Conservation (phyloP, 2,329 filamentous ascomycete genomes). For the Scorias spongiosa region DNA sequence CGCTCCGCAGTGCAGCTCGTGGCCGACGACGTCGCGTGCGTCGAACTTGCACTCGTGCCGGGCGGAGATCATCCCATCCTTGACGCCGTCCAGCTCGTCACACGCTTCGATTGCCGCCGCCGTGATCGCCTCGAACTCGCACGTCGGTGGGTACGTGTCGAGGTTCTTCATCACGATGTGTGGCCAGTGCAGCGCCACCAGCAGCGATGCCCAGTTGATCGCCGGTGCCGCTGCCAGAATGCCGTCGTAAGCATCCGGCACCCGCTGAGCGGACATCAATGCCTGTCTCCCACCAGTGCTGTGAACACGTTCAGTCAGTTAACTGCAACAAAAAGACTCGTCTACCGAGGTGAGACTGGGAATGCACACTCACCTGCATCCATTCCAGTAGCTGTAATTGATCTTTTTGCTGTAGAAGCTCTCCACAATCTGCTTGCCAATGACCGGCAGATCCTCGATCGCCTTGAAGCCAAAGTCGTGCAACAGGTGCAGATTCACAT, state of each 20-base stretch:
- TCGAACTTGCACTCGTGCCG: slow-evolving; percentile 18
- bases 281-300: slow-evolving; percentile 23
- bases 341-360: too few species aligned
- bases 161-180: slow-evolving; percentile 17
- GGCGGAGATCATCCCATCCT: slow-evolving; percentile 21
- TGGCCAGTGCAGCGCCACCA: slow-evolving; percentile 16
- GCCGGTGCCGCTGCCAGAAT: slow-evolving; percentile 26
- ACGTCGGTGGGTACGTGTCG: slow-evolving; percentile 15
- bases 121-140: slow-evolving; percentile 23
- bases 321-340: too few species aligned
- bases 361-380: slow-evolving; percentile 16
- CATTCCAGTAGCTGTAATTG: slow-evolving; percentile 23
- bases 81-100: slow-evolving; percentile 23
- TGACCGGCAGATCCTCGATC: slow-evolving; percentile 20
- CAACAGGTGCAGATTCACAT: slow-evolving; percentile 19
- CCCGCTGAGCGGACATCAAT: slow-evolving; percentile 23
- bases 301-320: too few species aligned
- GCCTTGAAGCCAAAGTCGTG: slow-evolving; percentile 21
- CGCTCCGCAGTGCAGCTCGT: slow-evolving; percentile 10
- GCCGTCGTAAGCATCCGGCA: slow-evolving; percentile 24
- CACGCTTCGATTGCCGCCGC: slow-evolving; percentile 21
- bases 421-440: slow-evolving; percentile 17
- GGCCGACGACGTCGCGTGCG: slow-evolving; percentile 15
- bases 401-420: slow-evolving; percentile 19
- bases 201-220: slow-evolving; percentile 21